Evolutionary conservation across 2,329 filamentous ascomycete species (phyloP), one percentile per base, ranked within the genome.

Genomic region (Albophoma yamanashiensis): DNA sequence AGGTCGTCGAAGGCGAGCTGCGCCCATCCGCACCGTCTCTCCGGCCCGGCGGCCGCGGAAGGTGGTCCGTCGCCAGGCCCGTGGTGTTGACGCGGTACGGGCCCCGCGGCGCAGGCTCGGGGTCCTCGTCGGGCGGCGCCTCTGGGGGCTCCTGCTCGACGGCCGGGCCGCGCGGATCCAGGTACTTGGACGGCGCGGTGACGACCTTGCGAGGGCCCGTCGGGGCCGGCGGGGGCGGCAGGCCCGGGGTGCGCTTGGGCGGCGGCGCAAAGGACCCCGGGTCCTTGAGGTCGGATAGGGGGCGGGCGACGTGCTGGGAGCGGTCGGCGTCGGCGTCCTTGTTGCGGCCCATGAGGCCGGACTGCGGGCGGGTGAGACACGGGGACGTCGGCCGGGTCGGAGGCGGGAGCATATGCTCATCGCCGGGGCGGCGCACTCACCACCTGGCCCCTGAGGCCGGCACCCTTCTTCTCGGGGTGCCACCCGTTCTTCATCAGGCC

Each of bases 191-290:
- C 20, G 72, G 71, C 38, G 70, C 63, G 34, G 69, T 58, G 61
- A 68, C 59, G 59, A 68, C 72, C 56, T 66, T 67, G 58, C 71
- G 67, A 39, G 63, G 63, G 17, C 25, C 58, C 12, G 65, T 56
- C 2, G 65, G 62, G 12, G 68, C 31, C 0, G 67, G 66, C 17
- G 69, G 67, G 25, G 70, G 69, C 22, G 65, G 68, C 65, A 17
- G 62, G 52, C 67, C 69, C 72, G 74, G 81, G 36, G 71, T 71
- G 43, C 75, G 88, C 67, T 84, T 92, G 0, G 92, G 92, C 34
- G 92, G 92, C 31, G 91, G 90, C 2, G 84, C 91, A 70, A 96
- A 96, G 20, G 85, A 82, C 1, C 83, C 73, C 1, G 91, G 92
- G 69, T 96, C 91, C 70, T 85, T 86, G 38, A 96, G 80, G 4